Percentiles rank a stretch among this genome's conserved stretches.
phyloP scores from a whole-genome alignment of 2,329 filamentous ascomycete species.

The Colletotrichum sp. region DNA sequence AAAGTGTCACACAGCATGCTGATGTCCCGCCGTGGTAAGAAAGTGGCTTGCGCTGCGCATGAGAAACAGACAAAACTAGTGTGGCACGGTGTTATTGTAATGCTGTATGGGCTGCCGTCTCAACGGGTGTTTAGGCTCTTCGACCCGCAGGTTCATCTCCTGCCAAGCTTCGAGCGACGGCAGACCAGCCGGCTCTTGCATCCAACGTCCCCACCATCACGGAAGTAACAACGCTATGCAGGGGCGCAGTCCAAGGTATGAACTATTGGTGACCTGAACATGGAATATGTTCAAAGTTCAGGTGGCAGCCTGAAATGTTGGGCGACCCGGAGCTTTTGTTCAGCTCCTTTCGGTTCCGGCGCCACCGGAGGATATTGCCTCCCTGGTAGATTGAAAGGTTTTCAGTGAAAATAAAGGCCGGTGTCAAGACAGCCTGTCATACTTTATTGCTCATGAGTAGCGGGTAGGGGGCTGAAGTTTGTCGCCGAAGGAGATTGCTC shows the following conservation, averaged over 20 bases:
- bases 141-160: background rate
- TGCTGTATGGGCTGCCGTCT: fast-evolving
- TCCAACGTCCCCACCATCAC: background rate
- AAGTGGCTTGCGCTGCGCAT: background rate
- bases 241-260: background rate
- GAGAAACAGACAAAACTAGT: fast-evolving
- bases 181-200: background rate
- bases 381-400: background rate
- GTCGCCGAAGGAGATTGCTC: background rate
- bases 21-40: fast-evolving
- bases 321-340: fast-evolving
- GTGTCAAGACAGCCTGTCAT: background rate
- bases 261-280: background rate
- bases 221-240: background rate
- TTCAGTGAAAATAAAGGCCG: too few species aligned
- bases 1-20: background rate
- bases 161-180: background rate
- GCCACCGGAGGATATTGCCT: background rate
- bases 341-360: background rate
- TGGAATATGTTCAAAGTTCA: background rate
- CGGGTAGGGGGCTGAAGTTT: fast-evolving
- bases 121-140: background rate
- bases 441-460: background rate
- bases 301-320: background rate
- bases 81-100: fast-evolving